Base-by-base conservation (phyloP, 148 eudicot genomes). In the Nepenthes mirabilis region DNA sequence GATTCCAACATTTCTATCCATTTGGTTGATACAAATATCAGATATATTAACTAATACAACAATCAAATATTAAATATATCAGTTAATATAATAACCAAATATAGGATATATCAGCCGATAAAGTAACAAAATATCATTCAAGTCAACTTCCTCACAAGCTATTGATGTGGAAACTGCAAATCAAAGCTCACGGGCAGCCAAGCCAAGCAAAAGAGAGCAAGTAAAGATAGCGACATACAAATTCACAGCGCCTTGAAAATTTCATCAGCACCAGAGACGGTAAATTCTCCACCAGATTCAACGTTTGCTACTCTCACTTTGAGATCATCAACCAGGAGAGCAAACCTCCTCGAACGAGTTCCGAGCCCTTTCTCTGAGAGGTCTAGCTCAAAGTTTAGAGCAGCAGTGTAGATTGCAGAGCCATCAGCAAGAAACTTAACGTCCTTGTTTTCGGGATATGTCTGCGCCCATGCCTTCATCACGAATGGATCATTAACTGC, bases 381-480 rank as follows among this genome's bases (percentile, higher is more conserved):
- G 70, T 88, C 91, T n/a, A 83, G 85, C 71, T 85, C 87, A 12
- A 88, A 85, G 36, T 87, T 93, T 9, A 88, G 89, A 52, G 89
- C 80, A 59, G 58, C 75, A 43, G 87, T 85, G 79, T 85, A 88
- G 54, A 58, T 59, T 47, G 77, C 96, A 49, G 85, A 68, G 43
- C 93, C 89, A 68, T 88, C 96, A 49, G 85, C 96, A 33, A 88
- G 63, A 68, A 88, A 88, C 80, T 88, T 88, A 43, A 88, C 76
- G 36, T 75, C 73, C 75, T 83, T 77, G 76, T 82, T 85, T 12
- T 81, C 89, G 13, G 89, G 82, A 77, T 71, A 88, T 34, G 87
- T 75, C 67, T 88, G 85, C 53, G 77, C 80, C 96, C 96, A 88
- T 52, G 86, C 96, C 72, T 81, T 85, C 96, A 88, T 88, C 79